These are phyloP conservation scores for Beauveria varroae DNA, from an alignment of 2,329 filamentous ascomycete species.

Conservation along the genomic window DNA sequence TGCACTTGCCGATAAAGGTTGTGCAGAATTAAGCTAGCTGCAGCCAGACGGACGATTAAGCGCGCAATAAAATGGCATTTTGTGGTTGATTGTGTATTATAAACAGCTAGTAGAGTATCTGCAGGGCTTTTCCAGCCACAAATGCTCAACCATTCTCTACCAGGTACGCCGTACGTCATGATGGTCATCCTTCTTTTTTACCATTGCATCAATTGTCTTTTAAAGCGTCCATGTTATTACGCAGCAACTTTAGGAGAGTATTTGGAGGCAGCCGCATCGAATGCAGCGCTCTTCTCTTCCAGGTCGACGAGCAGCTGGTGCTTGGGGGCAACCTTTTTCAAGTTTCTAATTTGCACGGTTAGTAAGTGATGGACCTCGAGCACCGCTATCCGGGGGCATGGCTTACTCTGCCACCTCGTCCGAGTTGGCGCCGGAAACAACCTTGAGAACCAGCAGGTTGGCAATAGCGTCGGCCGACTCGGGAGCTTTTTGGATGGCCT, in stretches of 20 bases:
- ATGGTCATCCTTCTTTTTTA: slow-evolving; percentile 6
- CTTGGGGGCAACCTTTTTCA: slow-evolving; percentile 52
- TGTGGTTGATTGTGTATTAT: slow-evolving; percentile 1
- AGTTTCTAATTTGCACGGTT: slow-evolving; percentile 33
- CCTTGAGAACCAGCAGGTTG: slow-evolving; percentile 73
- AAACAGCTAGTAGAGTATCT: slow-evolving; percentile 1
- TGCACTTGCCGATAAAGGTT: background rate
- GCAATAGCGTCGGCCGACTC: slow-evolving; percentile 68
- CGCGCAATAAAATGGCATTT: background rate
- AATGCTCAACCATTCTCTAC: background rate
- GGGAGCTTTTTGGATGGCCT: slow-evolving; percentile 69
- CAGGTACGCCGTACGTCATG: slow-evolving; percentile 2
- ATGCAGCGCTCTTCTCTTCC: slow-evolving; percentile 73
- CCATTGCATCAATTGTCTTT: background rate
- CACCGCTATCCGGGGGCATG: background rate
- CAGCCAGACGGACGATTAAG: too few relatives aligned
- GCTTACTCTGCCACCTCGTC: slow-evolving; percentile 55
- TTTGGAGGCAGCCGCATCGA: slow-evolving; percentile 79
- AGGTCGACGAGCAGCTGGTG: slow-evolving; percentile 69
- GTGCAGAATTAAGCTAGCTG: background rate
- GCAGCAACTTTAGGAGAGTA: slow-evolving; percentile 76
- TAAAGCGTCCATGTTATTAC: slow-evolving; percentile 18
- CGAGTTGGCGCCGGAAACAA: slow-evolving; percentile 66
- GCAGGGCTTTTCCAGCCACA: background rate
- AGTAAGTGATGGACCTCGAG: slow-evolving; percentile 14